These are phyloP conservation scores for Blastobotrys terrestris DNA, from an alignment of 805 yeast species.

Conservation along the genomic window DNA sequence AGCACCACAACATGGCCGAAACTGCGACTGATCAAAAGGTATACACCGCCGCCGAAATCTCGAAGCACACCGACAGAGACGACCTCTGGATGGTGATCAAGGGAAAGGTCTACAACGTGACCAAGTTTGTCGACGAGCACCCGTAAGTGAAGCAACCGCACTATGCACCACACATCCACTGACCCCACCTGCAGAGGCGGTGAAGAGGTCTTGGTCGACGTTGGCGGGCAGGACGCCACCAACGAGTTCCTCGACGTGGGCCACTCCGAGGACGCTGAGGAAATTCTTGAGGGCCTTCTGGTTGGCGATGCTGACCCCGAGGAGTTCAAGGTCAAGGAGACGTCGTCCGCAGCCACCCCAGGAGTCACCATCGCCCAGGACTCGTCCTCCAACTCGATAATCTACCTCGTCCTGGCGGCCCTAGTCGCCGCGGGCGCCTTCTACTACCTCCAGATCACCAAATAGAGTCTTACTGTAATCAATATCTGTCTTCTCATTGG, in stretches of 20 bases:
- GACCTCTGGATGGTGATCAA: constrained; percentile 70
- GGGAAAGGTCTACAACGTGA: constrained; percentile 61
- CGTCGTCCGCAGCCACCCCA: not conserved
- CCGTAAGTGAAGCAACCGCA: constrained; percentile 42
- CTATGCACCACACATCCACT: too few species aligned
- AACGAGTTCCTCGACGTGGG: constrained; percentile 80
- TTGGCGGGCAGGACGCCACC: constrained; percentile 78
- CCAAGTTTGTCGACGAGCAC: constrained; percentile 51
- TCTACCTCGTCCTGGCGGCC: constrained; percentile 26
- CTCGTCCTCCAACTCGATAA: constrained; percentile 17
- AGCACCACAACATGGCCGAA: not conserved
- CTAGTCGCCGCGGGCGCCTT: constrained; percentile 32
- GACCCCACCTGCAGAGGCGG: constrained; percentile 50
- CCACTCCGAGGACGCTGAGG: constrained; percentile 94
- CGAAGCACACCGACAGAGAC: constrained; percentile 39
- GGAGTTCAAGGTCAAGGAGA: constrained; percentile 24
- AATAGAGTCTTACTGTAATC: not conserved
- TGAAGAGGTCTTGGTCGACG: constrained; percentile 68
- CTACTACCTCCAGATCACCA: constrained; percentile 13
- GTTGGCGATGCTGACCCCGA: constrained; percentile 72
- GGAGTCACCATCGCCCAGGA: not conserved
- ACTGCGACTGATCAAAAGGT: constrained; percentile 14
- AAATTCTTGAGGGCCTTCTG: constrained; percentile 56
- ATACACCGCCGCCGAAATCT: constrained; percentile 39
- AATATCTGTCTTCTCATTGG: not conserved